Evolutionary conservation across 1,139 yeast genomes (phyloP).

Genomic region (Magnusiomyces fungicola): DNA sequence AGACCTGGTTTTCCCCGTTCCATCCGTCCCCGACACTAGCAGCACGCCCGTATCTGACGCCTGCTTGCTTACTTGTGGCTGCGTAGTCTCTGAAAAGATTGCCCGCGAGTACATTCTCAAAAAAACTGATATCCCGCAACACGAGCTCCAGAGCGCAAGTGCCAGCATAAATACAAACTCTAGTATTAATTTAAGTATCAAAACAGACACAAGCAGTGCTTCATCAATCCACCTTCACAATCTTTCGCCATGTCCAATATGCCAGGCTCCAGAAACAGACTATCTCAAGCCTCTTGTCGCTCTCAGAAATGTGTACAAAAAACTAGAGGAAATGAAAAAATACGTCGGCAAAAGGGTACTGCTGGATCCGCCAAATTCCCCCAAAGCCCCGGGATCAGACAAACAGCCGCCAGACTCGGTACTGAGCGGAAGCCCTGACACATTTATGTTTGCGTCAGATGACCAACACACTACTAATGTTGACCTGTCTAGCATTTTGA

Average conservation of each 20-base stretch:
- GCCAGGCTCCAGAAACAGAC: slow-evolving; percentile 10
- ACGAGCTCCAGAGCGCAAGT: not conserved
- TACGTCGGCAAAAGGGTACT: slow-evolving; percentile 3
- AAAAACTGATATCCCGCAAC: not conserved
- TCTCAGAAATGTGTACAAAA: slow-evolving; percentile 6
- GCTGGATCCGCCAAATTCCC: too few relatives aligned
- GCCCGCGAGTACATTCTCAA: not conserved
- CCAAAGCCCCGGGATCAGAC: too few relatives aligned
- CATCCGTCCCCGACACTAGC: slow-evolving; percentile 34
- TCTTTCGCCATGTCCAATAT: slow-evolving; percentile 8
- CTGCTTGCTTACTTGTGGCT: slow-evolving; percentile 52
- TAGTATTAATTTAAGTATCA: too few relatives aligned
- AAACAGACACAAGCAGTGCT: not conserved
- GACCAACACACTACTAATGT: not conserved
- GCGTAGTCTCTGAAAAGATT: slow-evolving; percentile 50
- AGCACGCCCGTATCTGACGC: slow-evolving; percentile 9
- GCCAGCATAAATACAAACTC: not conserved
- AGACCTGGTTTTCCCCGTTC: slow-evolving; percentile 36
- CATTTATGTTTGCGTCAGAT: too few relatives aligned
- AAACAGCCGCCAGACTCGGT: too few relatives aligned
- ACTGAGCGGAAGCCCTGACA: too few relatives aligned
- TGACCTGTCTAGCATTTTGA: not conserved
- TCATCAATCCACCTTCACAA: not conserved
- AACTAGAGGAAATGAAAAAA: slow-evolving; percentile 8
- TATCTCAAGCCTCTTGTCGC: slow-evolving; percentile 10